phyloP scores from a whole-genome alignment of 2,329 filamentous ascomycete species.

The Aspergillus thermomutatus region DNA sequence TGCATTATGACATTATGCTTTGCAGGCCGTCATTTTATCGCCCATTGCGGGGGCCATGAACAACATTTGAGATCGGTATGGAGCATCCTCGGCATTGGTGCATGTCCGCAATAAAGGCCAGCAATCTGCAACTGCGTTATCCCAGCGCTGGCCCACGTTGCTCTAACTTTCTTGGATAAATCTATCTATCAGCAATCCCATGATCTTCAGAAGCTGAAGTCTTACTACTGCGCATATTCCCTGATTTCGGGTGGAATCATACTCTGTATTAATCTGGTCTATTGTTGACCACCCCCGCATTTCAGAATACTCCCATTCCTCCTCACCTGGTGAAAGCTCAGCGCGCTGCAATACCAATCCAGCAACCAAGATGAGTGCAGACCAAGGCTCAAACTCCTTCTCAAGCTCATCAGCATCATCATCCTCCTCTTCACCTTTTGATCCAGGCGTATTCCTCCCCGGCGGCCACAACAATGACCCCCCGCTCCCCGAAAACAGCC shows the following conservation, averaged over 20 bases:
- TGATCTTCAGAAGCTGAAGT: neutral
- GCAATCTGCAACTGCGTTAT: neutral
- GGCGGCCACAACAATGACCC: constrained; percentile 29
- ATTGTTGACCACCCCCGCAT: neutral
- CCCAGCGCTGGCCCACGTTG: neutral
- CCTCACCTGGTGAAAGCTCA: neutral
- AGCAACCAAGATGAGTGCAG: neutral
- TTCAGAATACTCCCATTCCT: neutral
- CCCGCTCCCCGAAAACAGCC: constrained; percentile 22
- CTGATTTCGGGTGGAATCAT: neutral
- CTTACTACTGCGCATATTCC: neutral
- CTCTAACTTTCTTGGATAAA: neutral
- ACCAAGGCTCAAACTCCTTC: neutral
- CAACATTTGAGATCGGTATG: neutral
- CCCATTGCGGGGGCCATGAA: neutral
- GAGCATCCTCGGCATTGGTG: neutral
- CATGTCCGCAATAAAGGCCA: neutral
- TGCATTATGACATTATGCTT: too few species aligned
- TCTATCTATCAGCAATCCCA: neutral
- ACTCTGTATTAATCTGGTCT: neutral
- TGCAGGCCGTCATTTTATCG: neutral
- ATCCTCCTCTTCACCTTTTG: constrained; percentile 14
- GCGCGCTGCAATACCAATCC: neutral
- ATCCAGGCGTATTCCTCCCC: constrained; percentile 27
- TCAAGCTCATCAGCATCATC: neutral